phyloP scores from a whole-genome alignment of 192 early-diverging fungal genomes.

The Linnemannia elongata region DNA sequence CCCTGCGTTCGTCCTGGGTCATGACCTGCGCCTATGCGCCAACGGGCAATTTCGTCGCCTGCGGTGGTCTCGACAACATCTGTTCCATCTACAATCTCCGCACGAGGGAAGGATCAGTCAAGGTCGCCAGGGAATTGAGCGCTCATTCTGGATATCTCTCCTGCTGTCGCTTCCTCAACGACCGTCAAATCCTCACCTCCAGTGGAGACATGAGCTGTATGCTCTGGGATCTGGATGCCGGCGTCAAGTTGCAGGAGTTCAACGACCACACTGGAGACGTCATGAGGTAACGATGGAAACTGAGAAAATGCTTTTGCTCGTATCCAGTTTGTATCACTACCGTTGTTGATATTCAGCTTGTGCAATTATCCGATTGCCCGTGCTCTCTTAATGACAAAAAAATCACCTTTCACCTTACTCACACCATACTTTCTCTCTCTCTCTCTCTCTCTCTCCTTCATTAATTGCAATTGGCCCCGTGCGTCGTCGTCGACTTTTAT shows the following conservation, averaged over 20 bases:
- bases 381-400: constrained; percentile 5
- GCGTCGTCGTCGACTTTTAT: no score
- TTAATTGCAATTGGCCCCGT: neutral
- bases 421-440: neutral
- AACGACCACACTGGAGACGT: constrained; percentile 99
- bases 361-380: neutral
- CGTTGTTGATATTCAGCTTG: neutral
- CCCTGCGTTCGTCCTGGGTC: constrained; percentile 98
- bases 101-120: constrained; percentile 93
- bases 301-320: neutral
- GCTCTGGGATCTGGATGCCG: constrained; percentile 99
- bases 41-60: constrained; percentile 98
- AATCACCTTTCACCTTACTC: neutral
- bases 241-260: constrained; percentile 97
- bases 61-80: constrained; percentile 99
- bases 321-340: neutral
- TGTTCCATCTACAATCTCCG: constrained; percentile 99
- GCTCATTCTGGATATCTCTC: constrained; percentile 98
- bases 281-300: constrained; percentile 74
- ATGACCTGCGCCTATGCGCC: constrained; percentile 99
- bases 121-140: constrained; percentile 93
- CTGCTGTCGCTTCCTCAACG: constrained; percentile 97
- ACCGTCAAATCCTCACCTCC: constrained; percentile 95
- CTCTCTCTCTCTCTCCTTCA: neutral
- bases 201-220: constrained; percentile 99